Conservation (phyloP, 2,329 filamentous ascomycete genomes). For the Paramyrothecium roridum region DNA sequence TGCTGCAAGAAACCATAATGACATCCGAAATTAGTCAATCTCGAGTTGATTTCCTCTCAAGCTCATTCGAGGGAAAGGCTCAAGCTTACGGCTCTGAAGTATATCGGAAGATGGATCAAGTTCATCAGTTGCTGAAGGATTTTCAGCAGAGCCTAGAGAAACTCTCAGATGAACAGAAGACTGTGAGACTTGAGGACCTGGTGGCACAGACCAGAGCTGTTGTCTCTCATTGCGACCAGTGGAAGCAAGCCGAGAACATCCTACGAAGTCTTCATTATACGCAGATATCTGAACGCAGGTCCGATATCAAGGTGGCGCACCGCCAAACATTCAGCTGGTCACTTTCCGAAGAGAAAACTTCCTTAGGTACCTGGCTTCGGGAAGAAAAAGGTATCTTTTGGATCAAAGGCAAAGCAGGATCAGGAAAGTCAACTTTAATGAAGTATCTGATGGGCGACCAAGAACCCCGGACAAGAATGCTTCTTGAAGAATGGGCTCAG, state of each 20-base stretch:
- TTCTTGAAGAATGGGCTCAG: conserved; percentile 1
- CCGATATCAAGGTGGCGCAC: conserved; percentile 1
- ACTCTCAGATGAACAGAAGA: neutral
- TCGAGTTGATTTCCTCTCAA: too few relatives aligned
- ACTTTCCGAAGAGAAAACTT: neutral
- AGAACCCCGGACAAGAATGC: neutral
- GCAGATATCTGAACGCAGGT: conserved; percentile 1
- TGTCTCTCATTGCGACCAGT: neutral
- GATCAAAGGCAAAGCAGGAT: conserved; percentile 4
- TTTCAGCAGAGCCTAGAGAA: neutral
- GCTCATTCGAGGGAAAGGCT: too few relatives aligned
- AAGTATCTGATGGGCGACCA: neutral
- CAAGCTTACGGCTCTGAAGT: too few relatives aligned
- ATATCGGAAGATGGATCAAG: neutral
- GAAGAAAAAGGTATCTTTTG: neutral
- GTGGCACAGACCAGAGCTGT: neutral
- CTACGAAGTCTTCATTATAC: conserved; percentile 3
- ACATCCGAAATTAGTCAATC: too few relatives aligned
- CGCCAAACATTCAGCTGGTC: conserved; percentile 1
- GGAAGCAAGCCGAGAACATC: neutral
- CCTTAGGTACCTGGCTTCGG: conserved; percentile 1
- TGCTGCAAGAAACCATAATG: too few relatives aligned
- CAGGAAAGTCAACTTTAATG: conserved; percentile 4
- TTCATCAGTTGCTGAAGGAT: neutral
- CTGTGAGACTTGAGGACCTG: neutral